phyloP scores from a whole-genome alignment of 2,329 filamentous ascomycete species.

The Lasiodiplodia gonubiensis region DNA sequence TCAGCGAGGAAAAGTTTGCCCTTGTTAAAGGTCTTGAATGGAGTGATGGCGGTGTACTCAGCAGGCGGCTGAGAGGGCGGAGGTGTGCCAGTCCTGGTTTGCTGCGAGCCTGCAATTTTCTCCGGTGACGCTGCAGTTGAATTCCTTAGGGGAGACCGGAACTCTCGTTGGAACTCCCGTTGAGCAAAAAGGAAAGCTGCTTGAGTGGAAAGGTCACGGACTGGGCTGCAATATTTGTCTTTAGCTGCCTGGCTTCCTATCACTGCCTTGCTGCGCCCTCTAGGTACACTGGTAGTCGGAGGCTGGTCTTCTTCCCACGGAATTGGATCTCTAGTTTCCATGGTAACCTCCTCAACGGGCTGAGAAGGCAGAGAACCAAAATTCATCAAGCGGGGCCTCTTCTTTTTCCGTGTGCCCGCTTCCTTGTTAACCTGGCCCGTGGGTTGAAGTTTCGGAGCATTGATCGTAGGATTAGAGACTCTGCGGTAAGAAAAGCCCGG shows the following conservation, averaged over 20 bases:
- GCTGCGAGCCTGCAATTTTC: neutral
- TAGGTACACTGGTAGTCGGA: neutral
- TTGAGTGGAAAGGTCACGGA: slow-evolving; percentile 42
- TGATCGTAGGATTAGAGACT: slow-evolving; percentile 21
- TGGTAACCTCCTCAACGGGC: neutral
- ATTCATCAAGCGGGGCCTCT: slow-evolving; percentile 36
- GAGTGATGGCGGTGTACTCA: slow-evolving; percentile 26
- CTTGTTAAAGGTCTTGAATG: slow-evolving; percentile 32
- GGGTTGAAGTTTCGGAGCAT: neutral
- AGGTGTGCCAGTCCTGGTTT: neutral
- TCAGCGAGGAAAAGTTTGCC: slow-evolving; percentile 31
- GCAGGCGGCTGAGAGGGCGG: neutral
- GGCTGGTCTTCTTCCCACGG: neutral
- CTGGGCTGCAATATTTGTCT: neutral
- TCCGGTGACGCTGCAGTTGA: neutral
- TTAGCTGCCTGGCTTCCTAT: neutral
- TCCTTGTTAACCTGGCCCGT: neutral
- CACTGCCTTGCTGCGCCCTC: neutral
- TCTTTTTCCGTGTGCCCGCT: neutral
- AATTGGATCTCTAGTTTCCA: neutral
- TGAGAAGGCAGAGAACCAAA: slow-evolving; percentile 5
- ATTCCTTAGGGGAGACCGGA: slow-evolving; percentile 23
- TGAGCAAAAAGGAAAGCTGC: slow-evolving; percentile 44
- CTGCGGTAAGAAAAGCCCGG: slow-evolving; percentile 39
- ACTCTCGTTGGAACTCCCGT: slow-evolving; percentile 41